Base-by-base conservation (phyloP, 345 rosid genomes). In the Passiflora organensis region DNA sequence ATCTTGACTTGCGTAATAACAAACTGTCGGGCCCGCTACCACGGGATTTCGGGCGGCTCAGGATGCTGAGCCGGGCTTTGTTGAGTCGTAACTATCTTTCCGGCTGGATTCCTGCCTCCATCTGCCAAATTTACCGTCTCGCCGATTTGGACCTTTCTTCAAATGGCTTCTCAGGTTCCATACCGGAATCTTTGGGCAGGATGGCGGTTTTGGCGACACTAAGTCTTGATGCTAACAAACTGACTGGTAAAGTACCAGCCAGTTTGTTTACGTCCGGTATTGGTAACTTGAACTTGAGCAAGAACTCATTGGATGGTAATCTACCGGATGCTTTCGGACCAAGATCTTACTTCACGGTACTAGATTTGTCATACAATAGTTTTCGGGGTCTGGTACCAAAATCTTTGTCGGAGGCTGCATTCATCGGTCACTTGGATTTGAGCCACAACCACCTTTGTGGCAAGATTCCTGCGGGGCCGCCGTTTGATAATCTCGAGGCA, bases 401-500 rank as follows among this genome's bases (percentile, higher is more conserved):
- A 51, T 59, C 82, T 0, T 16, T 85, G 59, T 65, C 83, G 0
- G 43, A 55, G 13, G 94, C 97, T 2, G 57, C 87, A 36, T 90
- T 58, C 54, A 75, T 91, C 39, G 96, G 97, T 0, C 95, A 91
- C 54, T 54, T 91, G 67, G 97, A 87, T 73, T 67, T 91, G 70
- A 91, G 97, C 74, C 85, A 85, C 55, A 91, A 87, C 76, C 89
- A 80, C 66, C 80, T 91, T 0, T 85, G 97, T 8, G 96, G 97
- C 18, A 75, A 55, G 60, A 91, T 91, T 41, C 96, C 96, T 9
- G 59, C 49, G 0, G 97, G 96, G 1, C 56, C 79, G 1, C 97
- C 97, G 42, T 91, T 91, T 18, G 74, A 87, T 64, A 95, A 85
- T 52, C 91, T 91, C 6, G 97, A 87, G 66, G 89, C 86, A 45